Evolutionary conservation across 306 rosid species (phyloP), one percentile per base, ranked within the genome.

Genomic region (Gynostemma pentaphyllum): DNA sequence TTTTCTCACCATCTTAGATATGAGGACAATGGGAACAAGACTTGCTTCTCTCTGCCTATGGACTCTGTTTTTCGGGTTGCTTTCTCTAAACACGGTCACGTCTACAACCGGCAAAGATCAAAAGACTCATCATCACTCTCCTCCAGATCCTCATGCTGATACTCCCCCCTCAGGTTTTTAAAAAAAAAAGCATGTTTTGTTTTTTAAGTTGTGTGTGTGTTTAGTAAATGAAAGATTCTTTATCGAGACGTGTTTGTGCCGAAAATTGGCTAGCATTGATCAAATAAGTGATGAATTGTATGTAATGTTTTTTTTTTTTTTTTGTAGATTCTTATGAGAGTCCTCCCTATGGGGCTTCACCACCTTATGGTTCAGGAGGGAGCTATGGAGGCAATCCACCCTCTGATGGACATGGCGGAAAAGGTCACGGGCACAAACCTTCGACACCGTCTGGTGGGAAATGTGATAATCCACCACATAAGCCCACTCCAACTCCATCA

Each of bases 71-170:
- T 50, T 78, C 47, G 85, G 50, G 46, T 72, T 88, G 72, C 69
- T 88, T 21, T 86, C 96, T 49, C 90, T 77, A 47, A 71, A 73
- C 78, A 69, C 80, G 69, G 67, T 74, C 1, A 62, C 70, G 19
- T 79, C 95, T 67, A 11, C 78, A 50, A 50, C 76, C 72, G 36
- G 68, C 74, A 80, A 71, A 63, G 95, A 86, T 56, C 86, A 86
- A 85, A 92, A 88, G 78, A 82, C 71, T 78, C 84, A 70, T 68
- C 81, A 74, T n/a, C 80, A 6, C 73, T 49, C n/a, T n/a, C n/a
- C n/a, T n/a, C 84, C 89, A 51, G 83, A 83, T 64, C 96, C 89
- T 46, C 70, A 73, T 60, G 5, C 80, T 2, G 87, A 88, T 76
- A 78, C 39, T 36, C 79, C 95, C 48, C 86, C 86, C 5, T 0